Base-by-base conservation (phyloP, 768 basidiomycete species). In the Pulveroboletus frians region DNA sequence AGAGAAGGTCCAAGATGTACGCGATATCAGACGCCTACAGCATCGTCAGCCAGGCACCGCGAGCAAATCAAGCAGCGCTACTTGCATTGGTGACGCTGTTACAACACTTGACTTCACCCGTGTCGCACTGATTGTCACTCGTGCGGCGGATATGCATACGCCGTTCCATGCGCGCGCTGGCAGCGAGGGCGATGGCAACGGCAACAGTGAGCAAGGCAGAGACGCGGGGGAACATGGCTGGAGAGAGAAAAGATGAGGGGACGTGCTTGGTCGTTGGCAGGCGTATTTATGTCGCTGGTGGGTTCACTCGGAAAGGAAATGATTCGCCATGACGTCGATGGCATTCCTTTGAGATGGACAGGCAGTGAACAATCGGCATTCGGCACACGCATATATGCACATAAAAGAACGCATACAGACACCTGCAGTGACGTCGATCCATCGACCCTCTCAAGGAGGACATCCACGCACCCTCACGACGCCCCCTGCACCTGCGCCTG, bases 81-180 rank as follows among this genome's bases (percentile, higher is more conserved):
- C 65, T 7, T 39, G 67, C 63, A 1, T 59, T 51, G n/a, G 27
- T 1, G 20, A 61, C 40, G 31, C 5, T 51, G 0, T 65, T 43
- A 39, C 64, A 65, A 39, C 64, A 65, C 11, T 47, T 13, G 31
- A 65, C 3, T 1, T 0, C 11, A 27, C 64, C 64, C 0, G 60
- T 56, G 51, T 56, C 20, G 43, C 65, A 67, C 32, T 50, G 23
- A 3, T 17, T 26, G 15, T n/a, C 1, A 21, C 29, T 32, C 15
- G 21, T 18, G 9, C 54, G 53, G 23, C 52, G 64, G 26, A 40
- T 10, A n/a, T 51, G 53, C 3, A 5, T 11, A 26, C 42, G 62
- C 14, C 54, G 56, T 10, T 61, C 58, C 48, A 61, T 55, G 49
- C 54, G 63, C 42, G 62, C 63, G 31, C 50, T 65, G 53, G 57